Base-by-base conservation (phyloP, 148 eudicot species). In the Rhododendron kiyosumense region DNA sequence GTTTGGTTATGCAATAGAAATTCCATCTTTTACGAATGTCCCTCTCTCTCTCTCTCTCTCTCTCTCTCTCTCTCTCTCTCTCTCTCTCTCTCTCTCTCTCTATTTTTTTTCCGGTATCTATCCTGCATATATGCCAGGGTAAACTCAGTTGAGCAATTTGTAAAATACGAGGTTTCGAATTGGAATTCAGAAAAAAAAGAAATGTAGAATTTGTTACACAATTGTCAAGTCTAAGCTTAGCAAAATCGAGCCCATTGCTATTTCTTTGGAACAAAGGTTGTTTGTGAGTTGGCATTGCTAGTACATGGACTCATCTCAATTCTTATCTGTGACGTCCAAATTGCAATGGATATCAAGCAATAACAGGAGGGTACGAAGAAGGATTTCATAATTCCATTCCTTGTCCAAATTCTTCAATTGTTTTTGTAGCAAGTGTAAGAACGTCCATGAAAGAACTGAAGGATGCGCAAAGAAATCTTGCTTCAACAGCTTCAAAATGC, bases 391-490 rank as follows among this genome's bases (percentile, higher is more conserved):
- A 59, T 85, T 85, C 88, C 18, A 83, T 81, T 79, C 83, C 88
- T 84, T 22, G 88, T 38, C 96, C 92, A 67, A 95, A 95, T 89
- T 94, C 92, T 91, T 96, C 98, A 4, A 96, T 93, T 30, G 99
- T 96, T 84, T 86, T 90, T 2, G 98, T 95, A 69, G 98, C 98
- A 51, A 97, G 98, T 2, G 91, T 91, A 71, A 97, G 92, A 83
- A 90, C 90, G 45, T 97, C 99, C 67, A 97, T 91, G 85, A 94
- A 95, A 49, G 97, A 95, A 78, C 92, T 93, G 81, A 89, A 94
- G 52, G 99, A 96, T 84, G 98, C 95, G 36, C 98, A 95, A 28
- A 96, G 99, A 89, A 96, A 95, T 90, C 98, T 96, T 81, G 97
- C 98, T 90, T 95, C 98, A 61, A 93, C 91, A 8, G 99, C 99